phyloP scores from a whole-genome alignment of 768 basidiomycete species.

The Stropharia rugosoannulata region DNA sequence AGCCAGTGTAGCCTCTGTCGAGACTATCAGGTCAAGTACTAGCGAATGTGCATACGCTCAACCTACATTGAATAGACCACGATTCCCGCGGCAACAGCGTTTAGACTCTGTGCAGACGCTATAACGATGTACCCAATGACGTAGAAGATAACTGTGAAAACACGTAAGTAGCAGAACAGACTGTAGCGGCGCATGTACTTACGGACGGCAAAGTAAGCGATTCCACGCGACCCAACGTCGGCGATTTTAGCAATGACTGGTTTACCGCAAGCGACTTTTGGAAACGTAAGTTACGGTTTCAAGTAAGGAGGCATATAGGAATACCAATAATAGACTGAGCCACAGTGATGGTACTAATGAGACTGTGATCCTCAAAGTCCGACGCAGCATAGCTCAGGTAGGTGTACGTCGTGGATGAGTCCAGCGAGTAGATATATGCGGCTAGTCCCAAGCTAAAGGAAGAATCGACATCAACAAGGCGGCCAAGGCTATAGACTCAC shows the following conservation, averaged over 20 bases:
- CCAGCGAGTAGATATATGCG: slow-evolving; percentile 77
- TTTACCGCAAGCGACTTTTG: slow-evolving; percentile 46
- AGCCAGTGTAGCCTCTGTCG: slow-evolving; percentile 61
- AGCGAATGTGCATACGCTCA: slow-evolving; percentile 7
- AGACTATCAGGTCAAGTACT: neutral
- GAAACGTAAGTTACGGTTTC: neutral
- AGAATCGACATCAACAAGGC: neutral
- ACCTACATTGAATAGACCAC: slow-evolving; percentile 56
- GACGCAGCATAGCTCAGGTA: slow-evolving; percentile 62
- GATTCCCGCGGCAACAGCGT: slow-evolving; percentile 51
- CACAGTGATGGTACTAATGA: slow-evolving; percentile 53
- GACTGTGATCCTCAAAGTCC: slow-evolving; percentile 49
- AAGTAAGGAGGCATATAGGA: slow-evolving; percentile 11
- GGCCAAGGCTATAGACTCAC: slow-evolving; percentile 10
- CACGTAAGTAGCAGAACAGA: neutral
- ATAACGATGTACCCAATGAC: slow-evolving; percentile 57
- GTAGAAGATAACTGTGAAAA: slow-evolving; percentile 51
- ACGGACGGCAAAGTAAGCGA: slow-evolving; percentile 59
- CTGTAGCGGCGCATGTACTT: slow-evolving; percentile 24
- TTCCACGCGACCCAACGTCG: slow-evolving; percentile 67
- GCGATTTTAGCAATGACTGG: slow-evolving; percentile 75
- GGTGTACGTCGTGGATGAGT: slow-evolving; percentile 64
- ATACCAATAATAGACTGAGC: slow-evolving; percentile 55
- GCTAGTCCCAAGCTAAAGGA: slow-evolving; percentile 55
- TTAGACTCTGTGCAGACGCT: slow-evolving; percentile 44